Percentiles rank a stretch among this genome's conserved stretches.
These are phyloP conservation scores for Kodamaea ohmeri DNA, from an alignment of 1,139 yeast species.

Conservation along the genomic window DNA sequence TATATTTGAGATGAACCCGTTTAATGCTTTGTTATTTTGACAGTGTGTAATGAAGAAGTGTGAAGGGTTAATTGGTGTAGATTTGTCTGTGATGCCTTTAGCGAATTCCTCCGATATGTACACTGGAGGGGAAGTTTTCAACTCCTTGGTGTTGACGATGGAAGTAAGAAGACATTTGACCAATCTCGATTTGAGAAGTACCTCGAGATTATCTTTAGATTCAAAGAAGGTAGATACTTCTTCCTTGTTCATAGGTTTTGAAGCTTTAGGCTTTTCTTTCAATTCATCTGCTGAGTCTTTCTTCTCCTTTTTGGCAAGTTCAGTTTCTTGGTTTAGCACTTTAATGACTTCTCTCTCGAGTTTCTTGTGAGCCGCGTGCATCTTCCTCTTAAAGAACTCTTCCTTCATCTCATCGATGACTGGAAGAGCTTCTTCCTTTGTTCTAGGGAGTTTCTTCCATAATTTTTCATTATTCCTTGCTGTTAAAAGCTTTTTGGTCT, in stretches of 20 bases:
- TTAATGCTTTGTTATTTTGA: conserved; percentile 38
- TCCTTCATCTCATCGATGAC: conserved; percentile 46
- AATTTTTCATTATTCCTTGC: conserved; percentile 48
- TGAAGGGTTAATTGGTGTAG: conserved; percentile 40
- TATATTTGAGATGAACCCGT: conserved; percentile 52
- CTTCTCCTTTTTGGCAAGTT: not conserved
- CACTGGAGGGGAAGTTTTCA: conserved; percentile 30
- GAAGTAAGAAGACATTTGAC: conserved; percentile 27
- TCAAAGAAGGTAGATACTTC: conserved; percentile 21
- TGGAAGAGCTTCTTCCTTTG: conserved; percentile 39
- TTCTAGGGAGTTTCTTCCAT: conserved; percentile 39
- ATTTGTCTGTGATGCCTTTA: conserved; percentile 27
- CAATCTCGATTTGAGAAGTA: conserved; percentile 34
- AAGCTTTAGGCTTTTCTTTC: conserved; percentile 11
- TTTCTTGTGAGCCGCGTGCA: conserved; percentile 46
- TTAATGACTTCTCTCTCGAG: conserved; percentile 36
- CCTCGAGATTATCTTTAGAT: conserved; percentile 19
- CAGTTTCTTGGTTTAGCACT: conserved; percentile 2
- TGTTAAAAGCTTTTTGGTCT: conserved; percentile 48
- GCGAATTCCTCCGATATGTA: conserved; percentile 29
- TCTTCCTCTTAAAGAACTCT: conserved; percentile 49
- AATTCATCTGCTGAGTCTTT: not conserved
- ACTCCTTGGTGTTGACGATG: conserved; percentile 27
- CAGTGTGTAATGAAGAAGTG: conserved; percentile 47
- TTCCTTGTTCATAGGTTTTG: conserved; percentile 29